Base-by-base conservation (phyloP, 2,329 filamentous ascomycete genomes). In the Fusarium poae region DNA sequence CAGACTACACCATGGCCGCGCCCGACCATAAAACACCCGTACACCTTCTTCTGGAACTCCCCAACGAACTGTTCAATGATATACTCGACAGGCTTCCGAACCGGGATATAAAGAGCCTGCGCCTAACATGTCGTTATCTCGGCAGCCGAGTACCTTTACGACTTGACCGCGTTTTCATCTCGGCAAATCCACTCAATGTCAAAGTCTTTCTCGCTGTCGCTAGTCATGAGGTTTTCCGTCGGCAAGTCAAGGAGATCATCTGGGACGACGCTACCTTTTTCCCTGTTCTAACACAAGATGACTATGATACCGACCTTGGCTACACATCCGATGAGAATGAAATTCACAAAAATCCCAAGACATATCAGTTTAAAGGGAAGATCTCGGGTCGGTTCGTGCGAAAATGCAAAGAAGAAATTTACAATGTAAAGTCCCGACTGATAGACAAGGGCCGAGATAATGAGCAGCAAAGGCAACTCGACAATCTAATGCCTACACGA, bases 191-290 rank as follows among this genome's bases (percentile, higher is more conserved):
- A 5, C 54, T 21, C 6, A 29, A 51, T 21, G 16, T 51, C 5
- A 2, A 42, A 5, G 54, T 43, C 6, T 34, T 57, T 4, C 20
- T 42, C 18, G 27, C 44, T 3, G 2, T 57, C 4, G 45, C 29
- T 4, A 42, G 50, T 34, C 35, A 51, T 6, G 10, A 57, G 4
- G 15, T 18, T 3, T 51, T 57, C 13, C 34, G 44, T 6, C 27
- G 32, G 5, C 27, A 34, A 9, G 44, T 50, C 6, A 34, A 15
- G 29, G 35, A 43, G 25, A 40, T 51, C 6, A 29, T 57, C 10
- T 57, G 45, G 54, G 52, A 51, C 8, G 54, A 57, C n/a, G 37
- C 54, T 13, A 27, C 21, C 15, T 25, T 57, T 15, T 9, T 21
- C 5, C 16, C 11, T 4, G 2, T 23, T 13, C 16, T n/a, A 30